Evolutionary conservation across 2,329 filamentous ascomycete genomes (phyloP).

Genomic region (Coleophoma cylindrospora): DNA sequence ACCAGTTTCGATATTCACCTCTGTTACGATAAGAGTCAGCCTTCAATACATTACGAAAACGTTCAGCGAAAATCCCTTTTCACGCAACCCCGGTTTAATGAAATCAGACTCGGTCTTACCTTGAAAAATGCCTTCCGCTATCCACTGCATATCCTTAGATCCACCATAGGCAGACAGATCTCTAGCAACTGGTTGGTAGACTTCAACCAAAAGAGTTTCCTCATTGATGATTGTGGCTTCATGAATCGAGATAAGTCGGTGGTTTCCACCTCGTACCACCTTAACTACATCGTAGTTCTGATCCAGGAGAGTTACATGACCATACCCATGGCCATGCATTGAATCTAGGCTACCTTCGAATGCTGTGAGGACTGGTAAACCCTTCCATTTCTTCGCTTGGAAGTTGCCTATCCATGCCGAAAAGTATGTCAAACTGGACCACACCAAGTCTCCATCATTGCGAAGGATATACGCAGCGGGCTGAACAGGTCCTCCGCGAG

Average conservation of each 20-base stretch:
- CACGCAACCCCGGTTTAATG: too few species aligned
- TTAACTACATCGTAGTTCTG: constrained; percentile 49
- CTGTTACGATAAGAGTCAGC: constrained; percentile 2
- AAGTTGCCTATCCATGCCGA: constrained; percentile 48
- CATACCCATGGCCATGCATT: constrained; percentile 47
- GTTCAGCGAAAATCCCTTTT: too few species aligned
- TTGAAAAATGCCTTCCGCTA: constrained; percentile 49
- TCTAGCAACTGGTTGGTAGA: constrained; percentile 44
- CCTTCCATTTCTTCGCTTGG: constrained; percentile 43
- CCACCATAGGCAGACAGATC: constrained; percentile 41
- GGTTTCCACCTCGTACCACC: constrained; percentile 45
- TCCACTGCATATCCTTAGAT: constrained; percentile 45
- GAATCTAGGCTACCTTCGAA: constrained; percentile 50
- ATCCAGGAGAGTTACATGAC: constrained; percentile 47
- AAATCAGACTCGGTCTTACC: constrained; percentile 25
- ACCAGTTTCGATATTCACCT: constrained; percentile 36
- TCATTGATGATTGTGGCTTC: constrained; percentile 50
- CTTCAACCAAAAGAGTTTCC: constrained; percentile 46
- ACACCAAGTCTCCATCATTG: constrained; percentile 49
- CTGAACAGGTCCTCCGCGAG: constrained; percentile 42
- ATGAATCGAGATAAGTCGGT: constrained; percentile 45
- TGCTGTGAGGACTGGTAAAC: constrained; percentile 44
- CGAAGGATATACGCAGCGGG: constrained; percentile 50
- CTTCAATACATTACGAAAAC: background rate
- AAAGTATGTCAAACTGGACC: constrained; percentile 49